These are phyloP conservation scores for Noccaea caerulescens DNA, from an alignment of 345 rosid species.

Conservation along the genomic window DNA sequence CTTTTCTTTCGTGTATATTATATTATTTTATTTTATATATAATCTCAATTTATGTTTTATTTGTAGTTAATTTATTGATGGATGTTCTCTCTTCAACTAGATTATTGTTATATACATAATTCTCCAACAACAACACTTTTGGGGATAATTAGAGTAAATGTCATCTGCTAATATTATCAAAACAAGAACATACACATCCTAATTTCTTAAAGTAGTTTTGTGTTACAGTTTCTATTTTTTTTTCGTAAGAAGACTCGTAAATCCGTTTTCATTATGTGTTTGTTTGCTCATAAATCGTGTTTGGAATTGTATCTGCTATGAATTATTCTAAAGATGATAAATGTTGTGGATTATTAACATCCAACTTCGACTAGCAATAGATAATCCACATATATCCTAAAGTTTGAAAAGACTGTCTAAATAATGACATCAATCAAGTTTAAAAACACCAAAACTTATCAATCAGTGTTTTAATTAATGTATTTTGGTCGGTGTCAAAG, in stretches of 20 bases:
- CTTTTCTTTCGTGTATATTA: background rate
- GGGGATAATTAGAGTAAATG: background rate
- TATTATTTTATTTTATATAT: too few relatives aligned
- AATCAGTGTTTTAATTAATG: constrained; percentile 31
- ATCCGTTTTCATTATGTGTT: too few relatives aligned
- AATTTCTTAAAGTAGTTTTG: too few relatives aligned
- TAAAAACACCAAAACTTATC: background rate
- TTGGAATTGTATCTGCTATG: too few relatives aligned
- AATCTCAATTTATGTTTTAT: too few relatives aligned
- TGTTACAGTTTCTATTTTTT: too few relatives aligned
- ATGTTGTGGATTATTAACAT: too few relatives aligned
- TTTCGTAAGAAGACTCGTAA: too few relatives aligned
- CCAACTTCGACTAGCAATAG: too few relatives aligned
- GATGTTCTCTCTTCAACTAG: background rate
- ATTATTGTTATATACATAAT: background rate
- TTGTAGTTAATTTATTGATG: background rate
- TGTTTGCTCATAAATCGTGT: too few relatives aligned
- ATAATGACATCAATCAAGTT: background rate
- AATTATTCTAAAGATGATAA: too few relatives aligned
- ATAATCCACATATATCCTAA: background rate
- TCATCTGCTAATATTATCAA: background rate
- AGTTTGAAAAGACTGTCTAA: constrained; percentile 7
- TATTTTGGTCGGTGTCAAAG: constrained; percentile 26
- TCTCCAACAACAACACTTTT: background rate
- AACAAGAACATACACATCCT: background rate